phyloP scores from a whole-genome alignment of 2,329 filamentous ascomycete genomes.

The Botryosphaeria dothidea region DNA sequence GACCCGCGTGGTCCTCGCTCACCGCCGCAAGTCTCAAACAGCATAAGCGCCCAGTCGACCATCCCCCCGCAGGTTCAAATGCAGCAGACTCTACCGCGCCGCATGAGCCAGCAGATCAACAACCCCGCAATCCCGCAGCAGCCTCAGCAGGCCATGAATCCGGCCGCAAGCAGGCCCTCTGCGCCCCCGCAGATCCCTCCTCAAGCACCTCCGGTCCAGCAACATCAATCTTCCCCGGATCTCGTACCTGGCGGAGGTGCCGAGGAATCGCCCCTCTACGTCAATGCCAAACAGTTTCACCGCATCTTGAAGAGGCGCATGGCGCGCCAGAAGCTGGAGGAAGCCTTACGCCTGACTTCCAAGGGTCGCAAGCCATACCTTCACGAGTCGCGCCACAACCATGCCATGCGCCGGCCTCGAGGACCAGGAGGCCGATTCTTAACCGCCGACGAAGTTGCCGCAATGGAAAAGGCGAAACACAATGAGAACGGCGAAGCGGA shows the following conservation, averaged over 20 bases:
- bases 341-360: constrained; percentile 85
- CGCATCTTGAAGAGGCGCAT: constrained; percentile 93
- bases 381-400: constrained; percentile 96
- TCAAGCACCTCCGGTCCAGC: constrained; percentile 64
- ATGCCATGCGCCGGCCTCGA: constrained; percentile 93
- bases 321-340: constrained; percentile 89
- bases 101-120: constrained; percentile 44
- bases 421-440: constrained; percentile 94
- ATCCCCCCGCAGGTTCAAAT: constrained; percentile 42
- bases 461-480: constrained; percentile 67
- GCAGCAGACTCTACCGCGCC: constrained; percentile 38
- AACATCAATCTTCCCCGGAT: constrained; percentile 77
- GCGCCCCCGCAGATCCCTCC: constrained; percentile 50
- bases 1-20: constrained; percentile 73
- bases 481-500: constrained; percentile 31
- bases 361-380: constrained; percentile 97
- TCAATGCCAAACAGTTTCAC: constrained; percentile 98
- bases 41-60: constrained; percentile 47
- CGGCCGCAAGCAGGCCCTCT: constrained; percentile 55
- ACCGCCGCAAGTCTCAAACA: constrained; percentile 67
- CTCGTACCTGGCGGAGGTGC: constrained; percentile 64
- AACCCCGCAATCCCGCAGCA: constrained; percentile 58
- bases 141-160: constrained; percentile 75
- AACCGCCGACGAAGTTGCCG: constrained; percentile 92
- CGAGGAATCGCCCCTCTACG: constrained; percentile 93